phyloP scores from a whole-genome alignment of 2,329 filamentous ascomycete species.

The Venturia pyrina region DNA sequence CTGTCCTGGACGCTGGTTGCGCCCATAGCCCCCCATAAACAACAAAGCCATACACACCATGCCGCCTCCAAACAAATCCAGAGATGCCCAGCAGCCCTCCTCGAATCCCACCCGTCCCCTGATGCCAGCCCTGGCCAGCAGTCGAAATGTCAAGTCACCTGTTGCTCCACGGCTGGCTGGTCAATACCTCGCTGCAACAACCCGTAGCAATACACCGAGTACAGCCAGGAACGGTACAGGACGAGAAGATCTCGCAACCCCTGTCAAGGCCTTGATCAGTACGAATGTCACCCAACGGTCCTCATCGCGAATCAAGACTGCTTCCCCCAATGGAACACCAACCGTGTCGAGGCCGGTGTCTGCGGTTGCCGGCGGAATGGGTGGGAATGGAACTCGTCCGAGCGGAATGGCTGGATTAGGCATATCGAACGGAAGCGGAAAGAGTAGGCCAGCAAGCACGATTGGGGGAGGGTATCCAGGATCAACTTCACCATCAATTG shows the following conservation, averaged over 20 bases:
- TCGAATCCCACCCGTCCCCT: slow-evolving; percentile 40
- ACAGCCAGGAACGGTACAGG: slow-evolving; percentile 23
- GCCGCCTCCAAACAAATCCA: slow-evolving; percentile 21
- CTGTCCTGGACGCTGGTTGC: neutral
- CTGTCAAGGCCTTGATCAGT: slow-evolving; percentile 47
- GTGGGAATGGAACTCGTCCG: neutral
- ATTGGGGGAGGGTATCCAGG: slow-evolving; percentile 8
- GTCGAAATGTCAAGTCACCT: slow-evolving; percentile 44
- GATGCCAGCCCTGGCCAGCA: slow-evolving; percentile 59
- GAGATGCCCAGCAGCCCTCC: slow-evolving; percentile 20
- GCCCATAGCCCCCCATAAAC: slow-evolving; percentile 5
- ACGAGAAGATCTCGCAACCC: slow-evolving; percentile 43
- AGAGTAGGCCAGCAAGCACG: slow-evolving; percentile 26
- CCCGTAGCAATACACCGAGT: slow-evolving; percentile 22
- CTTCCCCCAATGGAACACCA: slow-evolving; percentile 44
- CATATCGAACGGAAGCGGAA: slow-evolving; percentile 5
- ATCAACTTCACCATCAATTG: slow-evolving; percentile 22
- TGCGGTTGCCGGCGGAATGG: slow-evolving; percentile 21
- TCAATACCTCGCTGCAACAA: slow-evolving; percentile 17
- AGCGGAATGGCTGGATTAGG: neutral
- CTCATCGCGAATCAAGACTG: slow-evolving; percentile 56
- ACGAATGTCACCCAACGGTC: slow-evolving; percentile 72
- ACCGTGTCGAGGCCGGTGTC: slow-evolving; percentile 25
- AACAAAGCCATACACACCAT: slow-evolving; percentile 1
- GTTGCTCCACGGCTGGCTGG: slow-evolving; percentile 50